Base-by-base conservation (phyloP, 441 rosid species). In the Erysimum pusillum region DNA sequence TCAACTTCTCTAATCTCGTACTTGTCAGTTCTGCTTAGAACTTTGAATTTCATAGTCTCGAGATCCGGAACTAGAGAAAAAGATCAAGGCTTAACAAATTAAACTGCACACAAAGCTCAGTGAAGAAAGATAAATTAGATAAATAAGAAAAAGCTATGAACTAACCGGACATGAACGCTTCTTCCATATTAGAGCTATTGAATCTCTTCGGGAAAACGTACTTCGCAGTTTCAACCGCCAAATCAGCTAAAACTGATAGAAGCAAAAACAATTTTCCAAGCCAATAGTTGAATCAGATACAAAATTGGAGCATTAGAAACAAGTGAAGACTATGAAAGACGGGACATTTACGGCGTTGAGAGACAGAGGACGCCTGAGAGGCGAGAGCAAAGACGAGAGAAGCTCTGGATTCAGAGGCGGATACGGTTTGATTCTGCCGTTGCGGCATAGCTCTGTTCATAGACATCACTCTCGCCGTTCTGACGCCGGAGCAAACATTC, bases 1-100 rank as follows among this genome's bases (percentile, higher is more conserved):
- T 94, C 94, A 31, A 89, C 90, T 86, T 88, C 88, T 83, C 97
- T 86, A 42, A 91, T 87, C 88, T 92, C 98, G 75, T 88, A 94
- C 61, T 59, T 75, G 9, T 88, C 88, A 65, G 83, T 83, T 83
- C 82, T 84, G 8, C 83, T 76, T 69, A 89, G 53, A 53, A 92
- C 91, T 82, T 65, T 85, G 63, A 82, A 94, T 25, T 87, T 79
- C 80, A 92, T 83, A 0, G 97, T 87, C 87, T 92, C 98, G 2
- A 94, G 90, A 87, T 93, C 92, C 20, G 97, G 97, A 80, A 92
- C 97, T 94, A 64, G 4, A 69, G 3, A 60, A 39, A 45, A 44
- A 51, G 35, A 15, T 5, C 28, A 10, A 51, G 11, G 1, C 57
- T 41, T 7, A 34, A 12, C 20, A 42, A 63, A 15, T 5, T 13